Base-by-base conservation (phyloP, 1,284 basidiomycete genomes). In the Ganoderma meredithae region DNA sequence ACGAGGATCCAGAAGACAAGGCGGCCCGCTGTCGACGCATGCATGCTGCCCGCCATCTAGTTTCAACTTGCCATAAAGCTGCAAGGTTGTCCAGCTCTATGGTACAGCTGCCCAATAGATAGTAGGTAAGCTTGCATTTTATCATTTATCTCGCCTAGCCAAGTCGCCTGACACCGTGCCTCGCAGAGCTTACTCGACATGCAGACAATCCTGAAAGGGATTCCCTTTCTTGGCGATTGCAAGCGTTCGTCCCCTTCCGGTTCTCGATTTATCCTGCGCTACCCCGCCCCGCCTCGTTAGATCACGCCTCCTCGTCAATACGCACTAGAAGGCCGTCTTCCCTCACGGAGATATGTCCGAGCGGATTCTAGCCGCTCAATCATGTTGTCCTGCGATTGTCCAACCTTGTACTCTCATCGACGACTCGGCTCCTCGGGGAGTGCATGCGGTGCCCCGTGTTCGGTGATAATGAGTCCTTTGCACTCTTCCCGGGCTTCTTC, bases 381-480 rank as follows among this genome's bases (percentile, higher is more conserved):
- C 12, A 43, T 68, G 17, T 68, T 68, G 36, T 68, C 33, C 66
- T 68, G 63, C 49, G 60, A 53, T 60, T 64, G 67, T 64, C 25
- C 63, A 64, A 62, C 67, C 67, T 68, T 68, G 60, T 68, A 44
- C 62, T 68, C n/a, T n/a, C n/a, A 40, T 6, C 41, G 19, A 19
- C 41, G 22, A 36, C 65, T 43, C 53, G 31, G 47, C 22, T 19
- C 60, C 63, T 53, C 67, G 60, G 31, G 43, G 44, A 33, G 41
- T 25, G 40, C 66, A 55, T 13, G 41, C 58, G 40, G 33, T 15
- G 47, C 12, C 39, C 25, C 41, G 31, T 17, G 47, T 17, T 53
- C 53, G 19, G 33, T 68, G 63, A 64, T 49, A 68, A 64, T 64
- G 58, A 15, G 13, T 25, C 13, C 49, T 36, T 36, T 40, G 39